Base-by-base conservation (phyloP, 164 flowering plant species). In the Chloranthus sessilifolius region DNA sequence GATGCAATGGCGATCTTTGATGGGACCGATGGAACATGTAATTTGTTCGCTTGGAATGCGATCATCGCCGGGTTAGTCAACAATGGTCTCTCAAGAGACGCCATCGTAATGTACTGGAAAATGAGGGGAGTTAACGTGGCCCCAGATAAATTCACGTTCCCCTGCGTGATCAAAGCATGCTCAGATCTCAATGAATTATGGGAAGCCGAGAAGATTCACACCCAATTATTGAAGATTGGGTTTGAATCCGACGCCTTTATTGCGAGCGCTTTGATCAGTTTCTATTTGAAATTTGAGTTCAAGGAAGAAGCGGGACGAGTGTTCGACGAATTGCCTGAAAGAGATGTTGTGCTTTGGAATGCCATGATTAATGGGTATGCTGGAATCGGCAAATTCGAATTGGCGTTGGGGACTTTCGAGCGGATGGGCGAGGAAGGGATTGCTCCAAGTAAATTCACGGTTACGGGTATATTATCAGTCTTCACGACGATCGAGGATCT, bases 331-430 rank as follows among this genome's bases (percentile, higher is more conserved):
- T 34, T 68, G 62, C 61, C 73, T 10, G 56, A 56, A 4, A 67
- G 66, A 58, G 95, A 82, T 62, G 74, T 76, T 26, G 87, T 80
- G 53, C 61, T 78, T 42, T 82, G 82, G 84, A 85, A 80, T 61
- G 62, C 89, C 0, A 66, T 85, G 80, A 63, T 85, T 43, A 80
- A 61, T 65, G 89, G 94, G 59, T 78, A 66, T 62, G 77, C 74
- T 4, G 74, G 73, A 48, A 70, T 69, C 55, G 79, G 79, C 21
- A 53, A 58, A 29, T 64, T 78, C 16, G 46, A 55, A 4, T 63
- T 64, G 64, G 88, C 78, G 17, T 56, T 74, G 55, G 56, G 30
- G 50, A 60, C 72, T 37, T 82, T 74, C 33, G 53, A 48, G 50
- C 56, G 39, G 47, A 75, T 82, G 95, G 28, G 47, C 9, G 56